Evolutionary conservation across 176 grass and related monocot species (phyloP), one percentile per base, ranked within the genome.

Genomic region (Oryza longistaminata): DNA sequence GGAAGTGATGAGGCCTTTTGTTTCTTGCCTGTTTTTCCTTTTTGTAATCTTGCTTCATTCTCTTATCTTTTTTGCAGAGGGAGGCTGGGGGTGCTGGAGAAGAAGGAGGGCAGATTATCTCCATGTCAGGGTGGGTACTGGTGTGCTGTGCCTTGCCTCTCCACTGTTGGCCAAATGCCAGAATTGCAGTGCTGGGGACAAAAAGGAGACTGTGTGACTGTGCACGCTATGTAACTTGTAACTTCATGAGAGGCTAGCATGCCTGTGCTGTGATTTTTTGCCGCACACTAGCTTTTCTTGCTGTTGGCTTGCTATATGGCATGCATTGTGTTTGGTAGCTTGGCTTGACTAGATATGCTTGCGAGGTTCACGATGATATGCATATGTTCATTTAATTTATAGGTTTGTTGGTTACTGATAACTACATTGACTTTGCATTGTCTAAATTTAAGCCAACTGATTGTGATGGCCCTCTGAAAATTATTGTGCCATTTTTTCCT

Each of bases 21-120:
- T 87, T 87, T 84, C 70, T 91, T 87, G 81, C 81, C 84, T 70
- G 70, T 65, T 84, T 84, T 62, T 65, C 50, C 74, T n/a, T 86
- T 81, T 86, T 90, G 67, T 82, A 68, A 86, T 52, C 80, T 83
- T 68, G 84, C 62, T n/a, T 33, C 6, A 64, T n/a, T 81, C 88
- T 81, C 88, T 62, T 50, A 61, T 69, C 84, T 87, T 87, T 87
- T 87, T 55, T n/a, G n/a, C 50, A 78, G 77, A 62, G 73, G 27
- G 77, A 62, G 73, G 14, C 19, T 9, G 7, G 55, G 21, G 19
- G 6, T 9, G 55, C 9, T 11, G 74, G 40, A 58, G 55, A 62
- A 62, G 88, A 65, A 71, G 80, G 84, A 90, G 85, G 66, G 80
- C 80, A 90, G 85, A 90, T 80, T n/a, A 75, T 87, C 74, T 87